A percentile compares a stretch with the other conserved stretches of the same genome.
phyloP scores from a whole-genome alignment of 2,329 filamentous ascomycete genomes.

The Arthrobotrys sinensis region DNA sequence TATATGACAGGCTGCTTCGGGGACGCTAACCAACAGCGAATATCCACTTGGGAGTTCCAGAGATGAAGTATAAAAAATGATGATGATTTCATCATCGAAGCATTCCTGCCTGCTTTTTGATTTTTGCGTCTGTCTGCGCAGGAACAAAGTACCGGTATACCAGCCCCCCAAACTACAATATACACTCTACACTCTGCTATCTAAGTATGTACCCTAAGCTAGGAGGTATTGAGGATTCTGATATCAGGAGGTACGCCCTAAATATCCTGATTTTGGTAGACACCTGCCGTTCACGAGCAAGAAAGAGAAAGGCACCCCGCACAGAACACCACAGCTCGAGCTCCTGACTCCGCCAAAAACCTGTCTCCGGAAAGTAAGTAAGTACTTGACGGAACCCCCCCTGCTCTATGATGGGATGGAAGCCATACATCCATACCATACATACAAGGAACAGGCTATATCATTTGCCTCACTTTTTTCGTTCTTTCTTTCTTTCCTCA shows the following conservation, averaged over 20 bases:
- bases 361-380: constrained; percentile 10
- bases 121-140: too few species aligned
- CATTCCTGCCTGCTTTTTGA: too few species aligned
- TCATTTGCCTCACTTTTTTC: constrained; percentile 28
- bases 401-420: constrained; percentile 22
- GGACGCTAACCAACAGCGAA: neutral
- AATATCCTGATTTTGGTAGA: constrained; percentile 10
- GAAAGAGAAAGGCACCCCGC: neutral
- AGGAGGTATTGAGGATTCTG: too few species aligned
- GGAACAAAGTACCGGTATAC: neutral
- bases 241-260: neutral
- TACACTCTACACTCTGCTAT: constrained; percentile 18
- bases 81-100: constrained; percentile 41
- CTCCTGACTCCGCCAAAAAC: constrained; percentile 15
- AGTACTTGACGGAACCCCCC: too few species aligned
- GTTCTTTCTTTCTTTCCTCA: too few species aligned
- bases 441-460: constrained; percentile 1
- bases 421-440: neutral
- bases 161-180: neutral
- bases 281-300: constrained; percentile 41
- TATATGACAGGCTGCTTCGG: too few species aligned
- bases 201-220: neutral
- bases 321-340: neutral
- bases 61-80: neutral
- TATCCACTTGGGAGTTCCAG: too few species aligned